Evolutionary conservation across 2,329 filamentous ascomycete genomes (phyloP), one percentile per base, ranked within the genome.

Genomic region (Penicillium oxalicum): DNA sequence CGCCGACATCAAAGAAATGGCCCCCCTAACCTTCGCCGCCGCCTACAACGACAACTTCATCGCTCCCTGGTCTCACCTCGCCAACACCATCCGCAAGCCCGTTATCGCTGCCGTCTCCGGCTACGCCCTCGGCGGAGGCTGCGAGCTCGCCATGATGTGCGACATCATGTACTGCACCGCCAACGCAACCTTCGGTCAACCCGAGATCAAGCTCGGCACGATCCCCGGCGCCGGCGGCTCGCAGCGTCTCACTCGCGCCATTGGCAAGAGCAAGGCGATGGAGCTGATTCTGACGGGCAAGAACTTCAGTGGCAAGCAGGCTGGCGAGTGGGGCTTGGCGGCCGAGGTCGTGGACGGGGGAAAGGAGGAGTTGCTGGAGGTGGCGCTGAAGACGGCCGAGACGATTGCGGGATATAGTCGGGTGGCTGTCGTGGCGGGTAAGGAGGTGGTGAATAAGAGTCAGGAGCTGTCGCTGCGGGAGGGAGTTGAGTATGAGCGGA

Each of bases 401-500:
- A 91, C 82, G 45, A 96, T 98, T 73, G 91, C 93, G 0, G 75
- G 86, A 1, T 89, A 93, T 71, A 91, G 87, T 45, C 82, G 79
- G 65, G 85, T 98, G n/a, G 87, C 91, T 1, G 82, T 95, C 50
- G 83, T 89, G 73, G 93, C 87, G 9, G 86, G 82, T 49, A 98
- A 98, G 78, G 93, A 98, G 77, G 91, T 93, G n/a, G 91, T 98
- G 48, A 95, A 97, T 70, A 97, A 96, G 83, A 95, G 90, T 70
- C 91, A 97, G 77, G 93, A 98, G 61, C 72, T 95, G 59, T 78
- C 85, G 3, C 74, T 98, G 51, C 77, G 87, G 59, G 93, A 97
- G 64, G 93, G 93, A 11, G 87, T 98, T 1, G 93, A 98, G 74
- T 97, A 83, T 72, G 93, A 98, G 79, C 80, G 93, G 65, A 81